A percentile compares a stretch with the other conserved stretches of the same genome.
These are phyloP conservation scores for Wickerhamiella australiensis DNA, from an alignment of 805 yeast genomes.

Conservation along the genomic window DNA sequence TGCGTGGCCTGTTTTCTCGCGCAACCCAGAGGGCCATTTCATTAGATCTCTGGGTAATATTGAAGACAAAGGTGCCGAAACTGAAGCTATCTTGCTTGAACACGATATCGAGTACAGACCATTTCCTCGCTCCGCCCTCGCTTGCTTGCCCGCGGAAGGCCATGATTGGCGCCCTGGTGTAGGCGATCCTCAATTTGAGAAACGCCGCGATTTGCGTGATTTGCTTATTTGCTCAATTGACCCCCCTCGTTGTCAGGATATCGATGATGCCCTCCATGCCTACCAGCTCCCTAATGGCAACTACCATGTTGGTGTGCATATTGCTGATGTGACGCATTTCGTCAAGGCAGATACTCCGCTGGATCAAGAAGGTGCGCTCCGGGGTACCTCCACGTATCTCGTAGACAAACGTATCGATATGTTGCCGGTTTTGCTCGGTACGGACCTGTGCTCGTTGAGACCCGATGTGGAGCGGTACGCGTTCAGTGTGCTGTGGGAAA, in stretches of 20 bases:
- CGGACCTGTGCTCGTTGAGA: constrained; percentile 86
- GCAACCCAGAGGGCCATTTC: constrained; percentile 89
- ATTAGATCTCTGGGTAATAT: constrained; percentile 80
- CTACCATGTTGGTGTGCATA: constrained; percentile 95
- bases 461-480: constrained; percentile 95
- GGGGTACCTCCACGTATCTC: constrained; percentile 94
- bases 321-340: constrained; percentile 97
- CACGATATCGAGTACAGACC: constrained; percentile 97
- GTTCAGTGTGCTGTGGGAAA: constrained; percentile 91
- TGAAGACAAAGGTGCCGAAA: constrained; percentile 89
- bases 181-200: constrained; percentile 47
- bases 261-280: constrained; percentile 96
- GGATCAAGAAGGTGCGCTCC: constrained; percentile 90
- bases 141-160: constrained; percentile 88
- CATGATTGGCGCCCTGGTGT: constrained; percentile 67
- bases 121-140: constrained; percentile 80
- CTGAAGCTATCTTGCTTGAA: constrained; percentile 84
- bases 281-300: constrained; percentile 75
- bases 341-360: constrained; percentile 86
- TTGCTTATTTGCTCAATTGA: constrained; percentile 88
- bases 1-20: constrained; percentile 76
- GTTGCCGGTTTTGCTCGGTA: constrained; percentile 91
- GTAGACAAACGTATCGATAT: constrained; percentile 98
- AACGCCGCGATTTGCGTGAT: constrained; percentile 78
- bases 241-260: constrained; percentile 97